Evolutionary conservation across 805 yeast genomes (phyloP).

Genomic region (Hanseniaspora taiwanica): DNA sequence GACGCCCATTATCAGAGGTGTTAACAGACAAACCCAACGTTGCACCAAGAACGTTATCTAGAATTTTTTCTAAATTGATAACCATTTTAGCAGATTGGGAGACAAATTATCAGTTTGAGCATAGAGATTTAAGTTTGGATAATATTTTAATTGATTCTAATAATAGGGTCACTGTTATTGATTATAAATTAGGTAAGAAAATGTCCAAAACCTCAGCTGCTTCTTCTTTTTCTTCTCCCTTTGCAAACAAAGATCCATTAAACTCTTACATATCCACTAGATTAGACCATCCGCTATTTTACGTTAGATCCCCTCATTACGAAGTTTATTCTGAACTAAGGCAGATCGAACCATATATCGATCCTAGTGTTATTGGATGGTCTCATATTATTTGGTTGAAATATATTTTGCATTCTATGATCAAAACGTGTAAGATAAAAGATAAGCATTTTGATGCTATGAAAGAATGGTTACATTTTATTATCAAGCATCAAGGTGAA

Average conservation of each 20-base stretch:
- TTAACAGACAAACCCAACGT: slow-evolving; percentile 22
- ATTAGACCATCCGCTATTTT: slow-evolving; percentile 53
- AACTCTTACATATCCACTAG: slow-evolving; percentile 39
- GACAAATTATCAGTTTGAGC: slow-evolving; percentile 43
- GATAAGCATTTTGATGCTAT: slow-evolving; percentile 6
- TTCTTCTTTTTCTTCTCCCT: too few species aligned
- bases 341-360: slow-evolving; percentile 5
- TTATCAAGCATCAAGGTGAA: slow-evolving; percentile 6
- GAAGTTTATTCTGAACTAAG: slow-evolving; percentile 7
- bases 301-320: slow-evolving; percentile 15
- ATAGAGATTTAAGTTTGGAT: slow-evolving; percentile 57
- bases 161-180: slow-evolving; percentile 39
- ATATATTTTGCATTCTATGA: slow-evolving; percentile 6
- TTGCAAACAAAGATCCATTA: too few species aligned
- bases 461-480: slow-evolving; percentile 6
- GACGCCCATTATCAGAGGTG: slow-evolving; percentile 11
- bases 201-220: too few species aligned
- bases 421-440: slow-evolving; percentile 5
- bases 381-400: slow-evolving; percentile 6
- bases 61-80: slow-evolving; percentile 42
- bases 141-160: slow-evolving; percentile 37
- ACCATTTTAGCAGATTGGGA: slow-evolving; percentile 41
- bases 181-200: slow-evolving; percentile 46
- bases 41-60: slow-evolving; percentile 8
- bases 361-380: slow-evolving; percentile 4